A percentile compares a stretch with the other conserved stretches of the same genome.
Conservation (phyloP, 768 basidiomycete species). For the Phaffia tasmanica region DNA sequence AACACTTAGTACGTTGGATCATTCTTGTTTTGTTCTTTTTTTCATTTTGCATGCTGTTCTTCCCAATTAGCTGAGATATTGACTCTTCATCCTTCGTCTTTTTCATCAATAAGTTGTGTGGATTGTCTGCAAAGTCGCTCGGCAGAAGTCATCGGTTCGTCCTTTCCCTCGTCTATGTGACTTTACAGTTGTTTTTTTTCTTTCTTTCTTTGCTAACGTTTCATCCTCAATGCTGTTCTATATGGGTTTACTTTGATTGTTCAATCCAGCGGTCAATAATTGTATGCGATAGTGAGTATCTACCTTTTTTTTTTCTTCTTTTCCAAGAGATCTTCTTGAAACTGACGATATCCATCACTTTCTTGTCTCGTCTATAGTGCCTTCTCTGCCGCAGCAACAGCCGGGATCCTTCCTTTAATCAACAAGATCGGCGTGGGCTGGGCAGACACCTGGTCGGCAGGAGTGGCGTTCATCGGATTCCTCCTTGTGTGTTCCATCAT, state of each 20-base stretch:
- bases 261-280: constrained; percentile 33
- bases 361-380: constrained; percentile 23
- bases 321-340: neutral
- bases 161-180: neutral
- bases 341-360: too few species aligned
- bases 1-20: constrained; percentile 34
- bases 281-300: constrained; percentile 34
- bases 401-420: constrained; percentile 37
- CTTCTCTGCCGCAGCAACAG: constrained; percentile 24
- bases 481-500: constrained; percentile 9
- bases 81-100: constrained; percentile 28
- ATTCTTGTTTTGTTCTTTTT: too few species aligned
- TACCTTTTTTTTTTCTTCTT: neutral
- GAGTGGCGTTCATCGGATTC: constrained; percentile 10
- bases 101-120: neutral
- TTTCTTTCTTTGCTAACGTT: neutral
- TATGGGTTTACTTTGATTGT: neutral
- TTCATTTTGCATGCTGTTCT: too few species aligned
- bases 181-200: neutral
- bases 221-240: neutral
- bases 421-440: constrained; percentile 37
- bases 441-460: constrained; percentile 36
- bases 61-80: constrained; percentile 23
- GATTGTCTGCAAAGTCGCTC: neutral
- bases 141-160: constrained; percentile 31